Percentiles rank a stretch among this genome's conserved stretches.
Evolutionary conservation across 2,329 filamentous ascomycete species (phyloP).

Genomic region (Akanthomyces lecanii): DNA sequence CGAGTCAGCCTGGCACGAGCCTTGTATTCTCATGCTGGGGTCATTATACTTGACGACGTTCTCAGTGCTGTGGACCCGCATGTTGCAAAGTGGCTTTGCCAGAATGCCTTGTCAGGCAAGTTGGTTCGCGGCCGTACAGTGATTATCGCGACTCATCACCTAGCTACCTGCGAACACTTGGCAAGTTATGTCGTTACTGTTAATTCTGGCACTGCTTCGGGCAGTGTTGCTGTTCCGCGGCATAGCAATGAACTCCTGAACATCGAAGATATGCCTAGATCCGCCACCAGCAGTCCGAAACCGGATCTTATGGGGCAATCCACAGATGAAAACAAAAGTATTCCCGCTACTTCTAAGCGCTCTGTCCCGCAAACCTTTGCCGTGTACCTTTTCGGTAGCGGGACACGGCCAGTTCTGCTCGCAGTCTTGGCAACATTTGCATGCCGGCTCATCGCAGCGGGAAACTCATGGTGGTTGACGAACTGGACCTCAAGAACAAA

Average conservation of each 20-base stretch:
- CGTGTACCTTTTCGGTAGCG: constrained; percentile 7
- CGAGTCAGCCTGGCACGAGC: constrained; percentile 68
- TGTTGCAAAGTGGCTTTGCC: constrained; percentile 19
- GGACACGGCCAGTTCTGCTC: background rate
- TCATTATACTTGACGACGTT: constrained; percentile 69
- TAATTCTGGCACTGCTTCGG: constrained; percentile 8
- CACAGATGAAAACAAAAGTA: background rate
- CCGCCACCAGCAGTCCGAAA: background rate
- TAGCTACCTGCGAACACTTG: constrained; percentile 1
- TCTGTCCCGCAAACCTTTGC: background rate
- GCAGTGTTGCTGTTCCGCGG: background rate
- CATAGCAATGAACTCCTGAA: background rate
- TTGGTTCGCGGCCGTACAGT: constrained; percentile 16
- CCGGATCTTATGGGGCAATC: background rate
- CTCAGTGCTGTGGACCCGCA: constrained; percentile 72
- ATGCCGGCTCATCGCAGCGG: constrained; percentile 3
- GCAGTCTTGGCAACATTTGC: constrained; percentile 1
- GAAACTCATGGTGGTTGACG: constrained; percentile 17
- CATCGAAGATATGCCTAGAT: background rate
- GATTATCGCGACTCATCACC: constrained; percentile 19
- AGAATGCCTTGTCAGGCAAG: constrained; percentile 11
- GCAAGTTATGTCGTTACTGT: constrained; percentile 13
- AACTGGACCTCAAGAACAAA: constrained; percentile 13
- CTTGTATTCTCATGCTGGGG: constrained; percentile 65
- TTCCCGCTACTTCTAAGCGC: background rate